phyloP scores from a whole-genome alignment of 768 basidiomycete species.

The Hericium rajendrae region DNA sequence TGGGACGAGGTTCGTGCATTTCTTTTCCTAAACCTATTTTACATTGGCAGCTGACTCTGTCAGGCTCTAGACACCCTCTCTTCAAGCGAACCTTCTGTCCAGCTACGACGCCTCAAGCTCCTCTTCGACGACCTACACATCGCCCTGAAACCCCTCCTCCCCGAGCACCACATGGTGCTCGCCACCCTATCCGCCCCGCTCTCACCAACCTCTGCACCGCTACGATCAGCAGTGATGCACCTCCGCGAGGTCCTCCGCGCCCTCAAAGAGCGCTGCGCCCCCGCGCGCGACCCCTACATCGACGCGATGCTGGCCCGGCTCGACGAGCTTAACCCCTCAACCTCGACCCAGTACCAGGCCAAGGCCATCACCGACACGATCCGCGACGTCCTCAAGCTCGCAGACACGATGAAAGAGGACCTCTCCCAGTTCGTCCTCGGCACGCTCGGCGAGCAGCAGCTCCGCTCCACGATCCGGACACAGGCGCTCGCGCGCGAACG shows the following conservation, averaged over 20 bases:
- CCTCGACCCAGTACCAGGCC: constrained; percentile 29
- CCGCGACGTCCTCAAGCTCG: constrained; percentile 38
- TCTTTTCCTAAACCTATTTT: neutral
- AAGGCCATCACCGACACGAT: constrained; percentile 36
- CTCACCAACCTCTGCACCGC: constrained; percentile 59
- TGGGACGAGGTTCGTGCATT: constrained; percentile 53
- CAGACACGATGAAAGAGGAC: constrained; percentile 61
- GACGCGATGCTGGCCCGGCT: constrained; percentile 32
- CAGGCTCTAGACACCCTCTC: constrained; percentile 52
- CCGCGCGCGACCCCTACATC: constrained; percentile 47
- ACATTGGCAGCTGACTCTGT: constrained; percentile 1
- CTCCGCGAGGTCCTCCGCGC: constrained; percentile 43
- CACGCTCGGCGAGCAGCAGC: constrained; percentile 54
- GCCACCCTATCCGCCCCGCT: constrained; percentile 45
- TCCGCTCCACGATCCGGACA: constrained; percentile 35
- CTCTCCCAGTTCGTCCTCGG: constrained; percentile 57
- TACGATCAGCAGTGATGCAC: constrained; percentile 45
- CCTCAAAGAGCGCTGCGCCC: constrained; percentile 56
- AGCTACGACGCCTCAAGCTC: constrained; percentile 47
- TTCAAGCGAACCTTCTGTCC: constrained; percentile 45
- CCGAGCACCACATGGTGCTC: constrained; percentile 40
- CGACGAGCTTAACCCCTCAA: constrained; percentile 21
- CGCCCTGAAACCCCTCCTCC: constrained; percentile 48
- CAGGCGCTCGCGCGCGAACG: constrained; percentile 50
- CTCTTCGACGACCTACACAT: constrained; percentile 46